Conservation (phyloP, 495 filamentous ascomycete genomes). For the Aspergillus leporis region DNA sequence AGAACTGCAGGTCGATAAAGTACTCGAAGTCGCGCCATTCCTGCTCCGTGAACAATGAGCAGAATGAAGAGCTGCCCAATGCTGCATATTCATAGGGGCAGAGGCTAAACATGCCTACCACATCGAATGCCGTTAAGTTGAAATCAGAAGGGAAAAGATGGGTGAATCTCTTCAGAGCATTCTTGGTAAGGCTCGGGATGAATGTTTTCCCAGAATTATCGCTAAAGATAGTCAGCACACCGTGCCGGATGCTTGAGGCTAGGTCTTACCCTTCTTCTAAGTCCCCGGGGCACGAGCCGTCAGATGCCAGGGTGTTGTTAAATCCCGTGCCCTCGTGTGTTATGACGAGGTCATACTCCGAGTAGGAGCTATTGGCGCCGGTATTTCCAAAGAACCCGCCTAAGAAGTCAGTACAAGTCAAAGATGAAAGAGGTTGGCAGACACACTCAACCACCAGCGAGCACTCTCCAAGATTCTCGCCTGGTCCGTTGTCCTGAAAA, state of each 20-base stretch:
- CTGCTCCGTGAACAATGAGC: conserved; percentile 56
- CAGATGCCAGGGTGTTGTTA: conserved; percentile 52
- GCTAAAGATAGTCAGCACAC: conserved; percentile 14
- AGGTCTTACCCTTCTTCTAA: conserved; percentile 15
- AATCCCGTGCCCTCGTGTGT: conserved; percentile 50
- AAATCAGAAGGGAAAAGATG: conserved; percentile 36
- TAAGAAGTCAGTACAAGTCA: conserved; percentile 16
- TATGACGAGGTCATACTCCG: conserved; percentile 43
- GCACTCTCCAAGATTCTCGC: conserved; percentile 51
- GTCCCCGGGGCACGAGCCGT: conserved; percentile 31
- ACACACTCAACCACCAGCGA: conserved; percentile 43
- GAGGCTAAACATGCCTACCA: conserved; percentile 52
- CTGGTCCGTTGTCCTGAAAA: conserved; percentile 51
- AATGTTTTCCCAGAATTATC: conserved; percentile 27
- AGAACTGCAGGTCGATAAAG: conserved; percentile 58
- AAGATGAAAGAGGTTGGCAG: background rate
- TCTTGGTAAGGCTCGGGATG: conserved; percentile 28
- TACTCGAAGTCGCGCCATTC: conserved; percentile 59
- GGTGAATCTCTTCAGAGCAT: conserved; percentile 27
- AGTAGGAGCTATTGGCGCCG: conserved; percentile 36
- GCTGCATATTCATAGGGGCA: conserved; percentile 36
- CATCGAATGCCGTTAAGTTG: conserved; percentile 51
- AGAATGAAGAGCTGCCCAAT: conserved; percentile 40
- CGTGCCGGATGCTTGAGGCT: background rate
- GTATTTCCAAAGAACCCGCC: conserved; percentile 41